Conservation (phyloP, 1,139 yeast genomes). For the Scheffersomyces parashehatae region DNA sequence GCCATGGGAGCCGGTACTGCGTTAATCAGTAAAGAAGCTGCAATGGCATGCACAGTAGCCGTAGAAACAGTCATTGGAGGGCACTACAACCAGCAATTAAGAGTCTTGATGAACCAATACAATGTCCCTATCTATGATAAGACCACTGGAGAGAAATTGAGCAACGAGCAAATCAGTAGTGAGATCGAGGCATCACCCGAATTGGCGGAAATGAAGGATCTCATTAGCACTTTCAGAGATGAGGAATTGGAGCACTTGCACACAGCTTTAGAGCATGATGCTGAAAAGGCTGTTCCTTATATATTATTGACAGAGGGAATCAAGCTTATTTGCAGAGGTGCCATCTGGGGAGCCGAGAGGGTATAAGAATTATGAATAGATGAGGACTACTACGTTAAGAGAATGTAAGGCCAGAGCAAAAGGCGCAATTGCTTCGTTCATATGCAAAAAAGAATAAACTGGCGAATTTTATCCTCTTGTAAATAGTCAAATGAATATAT, state of each 20-base stretch:
- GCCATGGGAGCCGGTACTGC: slow-evolving; percentile 89
- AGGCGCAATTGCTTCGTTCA: no score
- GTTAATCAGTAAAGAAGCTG: slow-evolving; percentile 86
- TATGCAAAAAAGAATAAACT: no score
- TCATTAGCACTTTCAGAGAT: slow-evolving; percentile 80
- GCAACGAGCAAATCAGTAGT: slow-evolving; percentile 22
- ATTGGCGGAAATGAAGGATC: slow-evolving; percentile 54
- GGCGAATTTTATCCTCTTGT: no score
- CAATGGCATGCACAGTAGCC: slow-evolving; percentile 99
- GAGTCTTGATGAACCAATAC: slow-evolving; percentile 69
- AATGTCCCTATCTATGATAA: slow-evolving; percentile 48
- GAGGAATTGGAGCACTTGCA: slow-evolving; percentile 95
- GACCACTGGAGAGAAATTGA: slow-evolving; percentile 33
- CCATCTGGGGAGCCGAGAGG: slow-evolving; percentile 93
- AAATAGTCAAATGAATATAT: no score
- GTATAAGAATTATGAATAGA: slow-evolving; percentile 30
- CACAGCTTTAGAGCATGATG: slow-evolving; percentile 89
- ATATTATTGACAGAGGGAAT: slow-evolving; percentile 84
- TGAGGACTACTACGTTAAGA: no score
- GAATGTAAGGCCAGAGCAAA: no score
- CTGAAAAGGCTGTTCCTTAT: slow-evolving; percentile 92
- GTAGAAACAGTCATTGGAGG: slow-evolving; percentile 98
- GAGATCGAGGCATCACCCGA: slow-evolving; percentile 51
- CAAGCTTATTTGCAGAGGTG: slow-evolving; percentile 76
- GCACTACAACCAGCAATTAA: slow-evolving; percentile 87